Evolutionary conservation across 208 protist genomes (phyloP), one percentile per base, ranked within the genome.

Genomic region (Trypanosoma cruzi): DNA sequence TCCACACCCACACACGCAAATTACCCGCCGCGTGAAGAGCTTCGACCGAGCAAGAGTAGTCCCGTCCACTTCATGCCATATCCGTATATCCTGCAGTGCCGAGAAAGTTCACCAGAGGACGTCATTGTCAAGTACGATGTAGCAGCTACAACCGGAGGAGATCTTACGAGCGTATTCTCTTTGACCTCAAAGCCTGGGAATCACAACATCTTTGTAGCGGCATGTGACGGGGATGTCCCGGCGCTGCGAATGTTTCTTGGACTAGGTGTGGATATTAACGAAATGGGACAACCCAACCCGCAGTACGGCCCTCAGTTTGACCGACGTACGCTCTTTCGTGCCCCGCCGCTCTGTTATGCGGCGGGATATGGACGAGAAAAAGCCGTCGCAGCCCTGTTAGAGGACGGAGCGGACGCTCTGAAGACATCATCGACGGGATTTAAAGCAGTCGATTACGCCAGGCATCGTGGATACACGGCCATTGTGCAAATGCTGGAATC

Each of bases 341-440:
- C 89, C 26, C 69, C 92, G 32, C 86, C 92, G 50, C 71, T 96
- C 24, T 76, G 86, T 59, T 93, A 82, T 53, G 92, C 92, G 16
- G 84, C 85, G 13, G 85, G 80, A 28, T 94, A 90, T 52, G 85
- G 86, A 7, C 77, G 92, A 20, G 88, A 95, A 74, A 79, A 82
- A 6, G 92, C 92, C 11, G 87, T 95, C 14, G 66, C 49, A 18
- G 79, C 75, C 22, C 76, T 96, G 22, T 56, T 96, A 16, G 59
- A 20, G 24, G 74, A 83, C 53, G 85, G 86, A 3, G 92, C 89
- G 2, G 69, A 94, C 55, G 28, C 70, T 16, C 14, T 61, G 24
- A 63, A 63, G 54, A 34, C 56, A 36, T 90, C 87, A 18, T 82
- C 76, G 13, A 93, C 92, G 0, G 85, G 89, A 24, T 64, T 93